A percentile compares a stretch with the other conserved stretches of the same genome.
phyloP scores from a whole-genome alignment of 176 grass and related monocot genomes.

The Cocos nucifera region DNA sequence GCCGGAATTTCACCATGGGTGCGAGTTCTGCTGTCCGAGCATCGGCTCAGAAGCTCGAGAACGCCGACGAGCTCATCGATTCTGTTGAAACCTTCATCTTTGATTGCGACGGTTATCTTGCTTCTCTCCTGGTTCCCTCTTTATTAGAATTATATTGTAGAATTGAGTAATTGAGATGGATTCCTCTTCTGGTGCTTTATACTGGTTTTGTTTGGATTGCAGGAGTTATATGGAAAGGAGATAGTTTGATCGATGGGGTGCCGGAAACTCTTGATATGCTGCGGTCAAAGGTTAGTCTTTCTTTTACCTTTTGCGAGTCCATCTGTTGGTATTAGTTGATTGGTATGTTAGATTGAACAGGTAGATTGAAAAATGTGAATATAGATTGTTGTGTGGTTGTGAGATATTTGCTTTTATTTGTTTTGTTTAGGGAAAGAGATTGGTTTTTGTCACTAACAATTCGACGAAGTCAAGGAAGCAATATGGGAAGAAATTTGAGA shows the following conservation, averaged over 20 bases:
- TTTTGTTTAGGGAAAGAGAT: constrained; percentile 58
- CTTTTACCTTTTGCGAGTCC: background rate
- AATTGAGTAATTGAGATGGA: too few relatives aligned
- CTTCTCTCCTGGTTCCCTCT: too few relatives aligned
- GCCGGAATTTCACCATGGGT: background rate
- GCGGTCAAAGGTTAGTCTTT: constrained; percentile 48
- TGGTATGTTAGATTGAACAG: too few relatives aligned
- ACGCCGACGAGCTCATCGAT: constrained; percentile 73
- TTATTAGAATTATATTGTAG: too few relatives aligned
- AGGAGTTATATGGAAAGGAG: constrained; percentile 96
- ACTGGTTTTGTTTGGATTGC: background rate
- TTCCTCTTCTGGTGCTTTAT: too few relatives aligned
- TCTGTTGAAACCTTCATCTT: constrained; percentile 97
- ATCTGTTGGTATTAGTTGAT: too few relatives aligned
- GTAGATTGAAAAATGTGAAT: too few relatives aligned
- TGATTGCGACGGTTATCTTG: constrained; percentile 62
- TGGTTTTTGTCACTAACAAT: constrained; percentile 98
- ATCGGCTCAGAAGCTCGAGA: constrained; percentile 44
- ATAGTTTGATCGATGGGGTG: constrained; percentile 87
- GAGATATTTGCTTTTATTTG: background rate
- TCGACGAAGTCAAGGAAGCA: constrained; percentile 96
- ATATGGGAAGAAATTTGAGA: constrained; percentile 90
- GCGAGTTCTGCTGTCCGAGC: constrained; percentile 19
- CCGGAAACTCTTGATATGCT: constrained; percentile 85
- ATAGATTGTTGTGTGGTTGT: too few relatives aligned